Evolutionary conservation across 2,329 filamentous ascomycete genomes (phyloP), one percentile per base, ranked within the genome.

Genomic region (Aspergillus nomiae): DNA sequence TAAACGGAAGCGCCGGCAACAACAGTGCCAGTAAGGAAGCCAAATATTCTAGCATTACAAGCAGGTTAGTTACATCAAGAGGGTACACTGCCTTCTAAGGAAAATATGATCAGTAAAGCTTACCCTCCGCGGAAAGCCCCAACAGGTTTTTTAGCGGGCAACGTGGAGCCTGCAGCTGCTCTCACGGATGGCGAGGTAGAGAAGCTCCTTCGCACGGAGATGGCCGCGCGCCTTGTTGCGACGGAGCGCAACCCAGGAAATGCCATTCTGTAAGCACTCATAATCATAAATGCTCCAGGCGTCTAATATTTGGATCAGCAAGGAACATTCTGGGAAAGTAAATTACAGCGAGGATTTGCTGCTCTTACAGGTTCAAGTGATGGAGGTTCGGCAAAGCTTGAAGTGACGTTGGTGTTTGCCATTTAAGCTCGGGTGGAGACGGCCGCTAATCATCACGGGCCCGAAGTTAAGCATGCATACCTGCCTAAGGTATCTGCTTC

Each of bases 1-100:
- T 97, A 98, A 71, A 96, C 90, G 63, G 88, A 90, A 58, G 86
- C 87, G 72, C 92, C 93, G 51, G 94, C 89, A 58, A 92, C 83
- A 54, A 91, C 89, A 66, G 91, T 89, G 69, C 94, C 94, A 67
- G 95, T 84, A 57, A 98, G 88, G 84, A 98, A 98, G 58, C 94
- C 94, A 73, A 97, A 92, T 64, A 97, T 82, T 63, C 94, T 97
- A 71, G 16, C 38, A 41, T 41, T 62, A 65, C 21, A 38, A 55
- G 16, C 19, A 1, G 11, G 46, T 60, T 28, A 61, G 50, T 34
- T 62, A 34, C 56, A 53, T 59, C 60, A 38, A 53, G 41, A 26
- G 28, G 55, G 16, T 46, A 14, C 11, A 9, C 8, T 51, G 16
- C n/a, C 48, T 51, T 34, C 8, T 14, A 51, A 51, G 55, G 21